phyloP scores from a whole-genome alignment of 75 land plant species.

The Cryptomeria japonica region DNA sequence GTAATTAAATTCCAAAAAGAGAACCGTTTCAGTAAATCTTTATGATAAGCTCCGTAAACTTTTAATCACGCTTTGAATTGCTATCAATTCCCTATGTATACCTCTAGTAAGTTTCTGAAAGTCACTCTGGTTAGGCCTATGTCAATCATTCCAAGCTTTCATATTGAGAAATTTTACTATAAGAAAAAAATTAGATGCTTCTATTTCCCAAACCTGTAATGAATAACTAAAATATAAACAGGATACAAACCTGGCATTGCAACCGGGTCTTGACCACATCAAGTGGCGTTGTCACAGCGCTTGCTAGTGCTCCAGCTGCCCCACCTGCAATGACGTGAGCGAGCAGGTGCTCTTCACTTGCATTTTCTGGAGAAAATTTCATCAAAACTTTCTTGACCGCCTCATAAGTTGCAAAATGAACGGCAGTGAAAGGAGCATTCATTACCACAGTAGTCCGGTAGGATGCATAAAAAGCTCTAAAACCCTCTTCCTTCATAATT shows the following conservation, averaged over 20 bases:
- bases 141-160: not conserved
- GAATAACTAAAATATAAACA: not conserved
- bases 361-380: constrained; percentile 47
- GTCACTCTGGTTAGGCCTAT: not conserved
- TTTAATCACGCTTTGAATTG: not conserved
- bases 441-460: constrained; percentile 42
- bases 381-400: constrained; percentile 35
- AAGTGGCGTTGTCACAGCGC: constrained; percentile 78
- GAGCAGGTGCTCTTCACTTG: constrained; percentile 52
- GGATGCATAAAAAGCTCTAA: constrained; percentile 38
- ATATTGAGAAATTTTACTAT: not conserved
- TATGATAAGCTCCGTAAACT: not conserved
- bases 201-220: not conserved
- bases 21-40: not conserved
- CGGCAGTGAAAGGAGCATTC: constrained; percentile 55
- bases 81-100: not conserved
- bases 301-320: constrained; percentile 79
- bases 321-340: constrained; percentile 87
- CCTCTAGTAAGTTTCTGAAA: not conserved
- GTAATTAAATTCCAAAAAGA: not conserved
- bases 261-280: constrained; percentile 89
- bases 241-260: constrained; percentile 74
- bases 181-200: not conserved
- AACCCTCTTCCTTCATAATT: constrained; percentile 28
- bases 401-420: constrained; percentile 48